phyloP scores from a whole-genome alignment of 176 grass and related monocot species.

The Neostapfia colusana region DNA sequence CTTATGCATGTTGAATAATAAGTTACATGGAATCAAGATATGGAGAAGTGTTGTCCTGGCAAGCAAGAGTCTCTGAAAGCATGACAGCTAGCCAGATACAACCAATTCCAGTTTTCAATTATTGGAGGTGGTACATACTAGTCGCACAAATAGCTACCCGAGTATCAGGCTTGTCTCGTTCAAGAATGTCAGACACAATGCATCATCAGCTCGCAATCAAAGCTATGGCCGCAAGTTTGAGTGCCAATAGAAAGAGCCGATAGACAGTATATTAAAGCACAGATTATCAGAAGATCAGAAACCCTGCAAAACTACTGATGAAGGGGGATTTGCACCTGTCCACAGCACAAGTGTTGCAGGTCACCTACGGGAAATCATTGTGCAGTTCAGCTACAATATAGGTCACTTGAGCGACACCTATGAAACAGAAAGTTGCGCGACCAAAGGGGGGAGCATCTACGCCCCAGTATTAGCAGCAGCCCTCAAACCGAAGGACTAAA shows the following conservation, averaged over 20 bases:
- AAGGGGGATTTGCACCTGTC: neutral
- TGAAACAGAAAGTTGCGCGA: neutral
- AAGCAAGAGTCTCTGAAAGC: neutral
- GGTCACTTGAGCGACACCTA: neutral
- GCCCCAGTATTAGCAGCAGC: neutral
- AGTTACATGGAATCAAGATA: neutral
- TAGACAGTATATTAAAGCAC: neutral
- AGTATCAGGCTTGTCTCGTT: neutral
- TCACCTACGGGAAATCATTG: neutral
- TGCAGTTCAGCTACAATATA: neutral
- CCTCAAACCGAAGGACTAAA: conserved; percentile 45
- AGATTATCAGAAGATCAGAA: neutral
- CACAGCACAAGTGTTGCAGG: conserved; percentile 18
- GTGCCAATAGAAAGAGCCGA: neutral
- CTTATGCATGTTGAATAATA: neutral
- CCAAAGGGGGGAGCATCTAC: neutral
- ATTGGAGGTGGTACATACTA: neutral
- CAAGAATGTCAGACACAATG: neutral
- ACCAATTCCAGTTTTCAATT: neutral
- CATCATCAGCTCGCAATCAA: neutral
- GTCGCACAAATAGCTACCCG: neutral
- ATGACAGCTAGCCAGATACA: conserved; percentile 13
- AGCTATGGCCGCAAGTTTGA: neutral
- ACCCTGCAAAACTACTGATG: neutral
- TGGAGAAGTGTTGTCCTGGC: neutral